Conservation (phyloP, 2,329 filamentous ascomycete species). For the Colletotrichum chlorophyti region DNA sequence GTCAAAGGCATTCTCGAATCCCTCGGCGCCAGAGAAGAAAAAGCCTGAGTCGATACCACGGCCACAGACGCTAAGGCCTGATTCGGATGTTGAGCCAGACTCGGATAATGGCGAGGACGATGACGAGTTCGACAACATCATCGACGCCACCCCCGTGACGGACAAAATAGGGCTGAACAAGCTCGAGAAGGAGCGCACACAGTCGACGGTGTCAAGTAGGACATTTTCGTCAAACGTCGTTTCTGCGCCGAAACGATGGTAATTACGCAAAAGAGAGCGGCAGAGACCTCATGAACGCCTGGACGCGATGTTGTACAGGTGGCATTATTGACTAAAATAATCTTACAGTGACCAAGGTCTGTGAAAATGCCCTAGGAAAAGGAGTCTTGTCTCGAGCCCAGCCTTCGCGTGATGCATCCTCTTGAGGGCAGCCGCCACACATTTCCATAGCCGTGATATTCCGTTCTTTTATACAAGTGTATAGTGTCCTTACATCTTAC, state of each 20-base stretch:
- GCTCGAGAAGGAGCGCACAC: slow-evolving; percentile 62
- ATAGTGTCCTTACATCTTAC: slow-evolving; percentile 39
- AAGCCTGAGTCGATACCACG: slow-evolving; percentile 69
- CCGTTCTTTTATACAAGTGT: not conserved
- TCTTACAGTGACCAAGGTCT: slow-evolving; percentile 10
- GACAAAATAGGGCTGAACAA: slow-evolving; percentile 76
- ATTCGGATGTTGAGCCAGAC: slow-evolving; percentile 74
- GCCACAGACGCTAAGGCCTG: slow-evolving; percentile 61
- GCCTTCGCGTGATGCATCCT: not conserved
- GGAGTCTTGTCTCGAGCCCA: not conserved
- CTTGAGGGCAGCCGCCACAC: not conserved
- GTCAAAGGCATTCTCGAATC: slow-evolving; percentile 84
- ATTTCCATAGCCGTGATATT: not conserved
- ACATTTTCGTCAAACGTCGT: slow-evolving; percentile 58
- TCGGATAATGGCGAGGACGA: slow-evolving; percentile 73
- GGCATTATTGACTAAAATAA: slow-evolving; percentile 3
- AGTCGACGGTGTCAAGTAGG: slow-evolving; percentile 53
- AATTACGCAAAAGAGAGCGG: slow-evolving; percentile 17
- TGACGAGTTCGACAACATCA: slow-evolving; percentile 90
- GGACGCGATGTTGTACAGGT: not conserved
- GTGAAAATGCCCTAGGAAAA: not conserved
- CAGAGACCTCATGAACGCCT: not conserved
- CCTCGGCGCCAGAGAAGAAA: slow-evolving; percentile 54
- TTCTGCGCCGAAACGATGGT: slow-evolving; percentile 57
- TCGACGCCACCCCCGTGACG: slow-evolving; percentile 87